A percentile compares a stretch with the other conserved stretches of the same genome.
Conservation (phyloP, 805 yeast genomes). For the Barnettozyma wickerhamii region DNA sequence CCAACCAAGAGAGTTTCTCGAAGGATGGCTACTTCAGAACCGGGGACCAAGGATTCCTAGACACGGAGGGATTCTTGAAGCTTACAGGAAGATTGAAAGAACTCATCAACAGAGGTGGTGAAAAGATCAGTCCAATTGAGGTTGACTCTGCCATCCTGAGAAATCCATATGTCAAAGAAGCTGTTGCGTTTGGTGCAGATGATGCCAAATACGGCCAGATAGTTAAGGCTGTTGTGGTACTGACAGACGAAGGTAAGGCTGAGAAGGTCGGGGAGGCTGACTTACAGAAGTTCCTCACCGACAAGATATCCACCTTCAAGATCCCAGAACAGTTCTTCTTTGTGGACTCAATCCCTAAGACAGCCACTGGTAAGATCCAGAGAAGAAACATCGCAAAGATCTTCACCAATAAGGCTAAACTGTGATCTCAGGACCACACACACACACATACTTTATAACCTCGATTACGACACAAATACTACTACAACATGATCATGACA, state of each 20-base stretch:
- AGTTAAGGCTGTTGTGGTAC: constrained; percentile 66
- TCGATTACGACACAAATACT: no score
- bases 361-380: constrained; percentile 77
- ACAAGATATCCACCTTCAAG: constrained; percentile 51
- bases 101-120: constrained; percentile 74
- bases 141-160: constrained; percentile 57
- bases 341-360: constrained; percentile 62
- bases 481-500: not conserved
- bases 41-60: constrained; percentile 70
- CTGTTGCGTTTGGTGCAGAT: constrained; percentile 64
- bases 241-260: constrained; percentile 33
- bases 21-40: constrained; percentile 57
- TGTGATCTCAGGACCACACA: constrained; percentile 12
- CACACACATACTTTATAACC: no score
- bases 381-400: constrained; percentile 57
- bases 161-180: constrained; percentile 62
- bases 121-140: constrained; percentile 71
- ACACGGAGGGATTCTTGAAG: constrained; percentile 52
- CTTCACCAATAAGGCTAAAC: constrained; percentile 35
- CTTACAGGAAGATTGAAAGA: constrained; percentile 73
- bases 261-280: constrained; percentile 35
- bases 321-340: constrained; percentile 55
- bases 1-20: constrained; percentile 64
- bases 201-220: constrained; percentile 68
- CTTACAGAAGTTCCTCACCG: constrained; percentile 40